These are phyloP conservation scores for Chrysoporthe austroafricana DNA, from an alignment of 2,329 filamentous ascomycete species.

Conservation along the genomic window DNA sequence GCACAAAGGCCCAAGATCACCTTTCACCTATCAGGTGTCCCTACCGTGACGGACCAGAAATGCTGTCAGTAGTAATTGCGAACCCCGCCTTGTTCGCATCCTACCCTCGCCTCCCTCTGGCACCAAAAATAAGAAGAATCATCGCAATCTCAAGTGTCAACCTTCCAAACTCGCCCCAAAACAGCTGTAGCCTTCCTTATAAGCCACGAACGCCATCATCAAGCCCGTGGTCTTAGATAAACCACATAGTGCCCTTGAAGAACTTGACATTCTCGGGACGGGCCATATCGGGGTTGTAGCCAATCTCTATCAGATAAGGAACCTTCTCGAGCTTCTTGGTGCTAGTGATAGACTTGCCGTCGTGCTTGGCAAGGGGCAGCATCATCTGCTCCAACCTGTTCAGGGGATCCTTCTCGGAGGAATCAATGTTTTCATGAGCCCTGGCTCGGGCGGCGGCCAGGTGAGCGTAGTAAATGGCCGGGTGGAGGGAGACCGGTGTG, in stretches of 20 bases:
- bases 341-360: slow-evolving; percentile 30
- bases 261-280: slow-evolving; percentile 30
- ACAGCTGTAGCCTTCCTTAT: background rate
- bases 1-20: background rate
- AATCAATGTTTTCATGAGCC: slow-evolving; percentile 65
- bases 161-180: background rate
- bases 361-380: slow-evolving; percentile 40
- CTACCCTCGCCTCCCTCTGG: background rate
- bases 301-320: slow-evolving; percentile 38
- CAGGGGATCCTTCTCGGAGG: slow-evolving; percentile 48
- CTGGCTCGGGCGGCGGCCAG: slow-evolving; percentile 80
- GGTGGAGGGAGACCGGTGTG: slow-evolving; percentile 85
- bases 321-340: slow-evolving; percentile 30
- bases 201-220: background rate
- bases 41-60: background rate
- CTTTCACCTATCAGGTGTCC: background rate
- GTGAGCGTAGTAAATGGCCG: slow-evolving; percentile 95
- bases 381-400: slow-evolving; percentile 25
- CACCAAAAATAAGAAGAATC: background rate
- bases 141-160: background rate
- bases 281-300: slow-evolving; percentile 22
- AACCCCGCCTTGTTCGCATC: background rate
- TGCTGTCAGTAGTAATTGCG: background rate
- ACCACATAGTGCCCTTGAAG: slow-evolving; percentile 50
- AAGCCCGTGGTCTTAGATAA: slow-evolving; percentile 37